Percentiles rank a stretch among this genome's conserved stretches.
phyloP scores from a whole-genome alignment of 2,329 filamentous ascomycete genomes.

The Fusarium paranaense region DNA sequence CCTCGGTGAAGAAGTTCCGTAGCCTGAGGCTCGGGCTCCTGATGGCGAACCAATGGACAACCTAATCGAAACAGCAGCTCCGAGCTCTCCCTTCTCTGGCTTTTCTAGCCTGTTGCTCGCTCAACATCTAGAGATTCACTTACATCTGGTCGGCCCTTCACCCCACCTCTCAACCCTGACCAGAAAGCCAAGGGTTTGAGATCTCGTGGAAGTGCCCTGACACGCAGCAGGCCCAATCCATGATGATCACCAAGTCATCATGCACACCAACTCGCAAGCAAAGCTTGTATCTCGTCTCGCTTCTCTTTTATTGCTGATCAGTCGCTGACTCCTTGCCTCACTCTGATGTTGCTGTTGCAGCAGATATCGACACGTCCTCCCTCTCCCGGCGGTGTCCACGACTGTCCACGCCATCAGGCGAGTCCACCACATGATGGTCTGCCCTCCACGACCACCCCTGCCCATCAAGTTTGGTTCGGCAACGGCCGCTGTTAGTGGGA shows the following conservation, averaged over 20 bases:
- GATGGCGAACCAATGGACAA: neutral
- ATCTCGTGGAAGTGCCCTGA: neutral
- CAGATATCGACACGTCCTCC: slow-evolving; percentile 26
- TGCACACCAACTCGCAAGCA: neutral
- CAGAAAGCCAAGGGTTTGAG: neutral
- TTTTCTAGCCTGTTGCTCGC: neutral
- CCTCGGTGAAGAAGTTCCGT: slow-evolving; percentile 5
- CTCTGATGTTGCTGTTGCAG: neutral
- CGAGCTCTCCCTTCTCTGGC: neutral
- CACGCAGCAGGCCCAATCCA: neutral
- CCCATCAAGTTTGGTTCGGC: slow-evolving; percentile 36
- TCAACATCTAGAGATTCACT: slow-evolving; percentile 2
- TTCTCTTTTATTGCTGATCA: slow-evolving; percentile 2
- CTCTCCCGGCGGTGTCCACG: slow-evolving; percentile 10
- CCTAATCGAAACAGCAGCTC: neutral
- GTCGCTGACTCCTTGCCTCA: neutral
- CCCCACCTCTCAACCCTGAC: slow-evolving; percentile 3
- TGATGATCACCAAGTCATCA: slow-evolving; percentile 16
- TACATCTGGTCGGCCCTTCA: neutral
- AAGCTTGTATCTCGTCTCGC: neutral
- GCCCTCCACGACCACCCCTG: slow-evolving; percentile 20
- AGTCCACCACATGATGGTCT: slow-evolving; percentile 35
- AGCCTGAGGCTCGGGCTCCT: neutral
- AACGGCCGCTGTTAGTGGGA: slow-evolving; percentile 37
- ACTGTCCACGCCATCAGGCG: slow-evolving; percentile 23